phyloP scores from a whole-genome alignment of 805 yeast species.

The Cyberlindnera subsufficiens region DNA sequence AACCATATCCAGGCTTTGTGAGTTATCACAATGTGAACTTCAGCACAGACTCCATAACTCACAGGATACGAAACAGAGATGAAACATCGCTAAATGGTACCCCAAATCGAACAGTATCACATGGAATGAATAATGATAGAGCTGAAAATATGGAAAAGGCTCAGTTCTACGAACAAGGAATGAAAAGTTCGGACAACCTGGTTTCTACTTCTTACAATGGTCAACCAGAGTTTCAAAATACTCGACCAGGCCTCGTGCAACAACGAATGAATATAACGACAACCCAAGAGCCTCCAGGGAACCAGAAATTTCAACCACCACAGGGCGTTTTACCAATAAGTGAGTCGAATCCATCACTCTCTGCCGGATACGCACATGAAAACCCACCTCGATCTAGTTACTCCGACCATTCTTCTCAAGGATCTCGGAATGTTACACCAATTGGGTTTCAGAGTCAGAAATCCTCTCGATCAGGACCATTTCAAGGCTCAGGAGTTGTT shows the following conservation, averaged over 20 bases:
- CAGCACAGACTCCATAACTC: constrained; percentile 13
- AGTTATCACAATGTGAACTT: constrained; percentile 7
- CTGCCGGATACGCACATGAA: too few relatives aligned
- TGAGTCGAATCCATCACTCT: too few relatives aligned
- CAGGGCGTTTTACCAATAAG: too few relatives aligned
- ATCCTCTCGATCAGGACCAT: neutral
- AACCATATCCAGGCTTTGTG: constrained; percentile 13
- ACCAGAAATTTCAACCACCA: too few relatives aligned
- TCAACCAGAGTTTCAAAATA: constrained; percentile 1
- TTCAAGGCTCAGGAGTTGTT: neutral
- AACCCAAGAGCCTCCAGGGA: too few relatives aligned
- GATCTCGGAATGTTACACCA: neutral
- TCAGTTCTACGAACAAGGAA: constrained; percentile 1
- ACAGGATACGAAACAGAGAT: constrained; percentile 9
- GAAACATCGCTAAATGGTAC: constrained; percentile 2
- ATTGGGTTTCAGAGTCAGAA: neutral
- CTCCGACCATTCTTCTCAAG: too few relatives aligned
- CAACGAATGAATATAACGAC: too few relatives aligned
- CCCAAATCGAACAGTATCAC: neutral
- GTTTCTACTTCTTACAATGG: neutral
- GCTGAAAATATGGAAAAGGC: too few relatives aligned
- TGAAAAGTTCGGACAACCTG: neutral
- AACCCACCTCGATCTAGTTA: too few relatives aligned
- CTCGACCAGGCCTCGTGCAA: neutral
- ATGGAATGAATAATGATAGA: constrained; percentile 1